Conservation (phyloP, 805 yeast species). For the Candida sithepensis region DNA sequence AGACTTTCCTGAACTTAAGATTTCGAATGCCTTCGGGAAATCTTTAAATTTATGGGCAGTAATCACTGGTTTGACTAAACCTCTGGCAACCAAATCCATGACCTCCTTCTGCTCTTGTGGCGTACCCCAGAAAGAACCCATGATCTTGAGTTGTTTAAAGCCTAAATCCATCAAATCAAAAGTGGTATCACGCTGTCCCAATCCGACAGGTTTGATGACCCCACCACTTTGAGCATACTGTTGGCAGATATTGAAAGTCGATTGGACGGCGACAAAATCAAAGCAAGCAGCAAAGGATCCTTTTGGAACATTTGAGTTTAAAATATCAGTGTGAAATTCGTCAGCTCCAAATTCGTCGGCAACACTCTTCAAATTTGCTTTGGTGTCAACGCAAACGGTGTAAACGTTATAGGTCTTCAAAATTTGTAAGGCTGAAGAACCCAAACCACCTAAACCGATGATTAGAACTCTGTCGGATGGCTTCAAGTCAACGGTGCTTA, state of each 20-base stretch:
- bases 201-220: conserved; percentile 39
- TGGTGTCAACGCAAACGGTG: conserved; percentile 22
- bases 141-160: conserved; percentile 37
- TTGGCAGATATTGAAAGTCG: conserved; percentile 24
- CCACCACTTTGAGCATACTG: conserved; percentile 36
- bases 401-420: conserved; percentile 20
- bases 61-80: conserved; percentile 37
- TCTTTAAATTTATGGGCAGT: conserved; percentile 29
- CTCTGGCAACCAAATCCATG: conserved; percentile 39
- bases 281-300: conserved; percentile 36
- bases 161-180: conserved; percentile 36
- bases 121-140: conserved; percentile 43
- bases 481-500: conserved; percentile 24
- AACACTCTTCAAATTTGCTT: conserved; percentile 23
- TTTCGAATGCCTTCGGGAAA: conserved; percentile 34
- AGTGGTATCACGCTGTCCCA: conserved; percentile 33
- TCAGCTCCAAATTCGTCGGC: conserved; percentile 40
- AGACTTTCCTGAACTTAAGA: conserved; percentile 36
- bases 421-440: conserved; percentile 31
- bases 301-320: conserved; percentile 23
- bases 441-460: conserved; percentile 34
- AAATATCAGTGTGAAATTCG: conserved; percentile 34
- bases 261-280: conserved; percentile 21
- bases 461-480: conserved; percentile 25
- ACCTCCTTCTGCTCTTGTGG: conserved; percentile 40